Evolutionary conservation across 345 rosid genomes (phyloP).

Genomic region (Orychophragmus violaceus): DNA sequence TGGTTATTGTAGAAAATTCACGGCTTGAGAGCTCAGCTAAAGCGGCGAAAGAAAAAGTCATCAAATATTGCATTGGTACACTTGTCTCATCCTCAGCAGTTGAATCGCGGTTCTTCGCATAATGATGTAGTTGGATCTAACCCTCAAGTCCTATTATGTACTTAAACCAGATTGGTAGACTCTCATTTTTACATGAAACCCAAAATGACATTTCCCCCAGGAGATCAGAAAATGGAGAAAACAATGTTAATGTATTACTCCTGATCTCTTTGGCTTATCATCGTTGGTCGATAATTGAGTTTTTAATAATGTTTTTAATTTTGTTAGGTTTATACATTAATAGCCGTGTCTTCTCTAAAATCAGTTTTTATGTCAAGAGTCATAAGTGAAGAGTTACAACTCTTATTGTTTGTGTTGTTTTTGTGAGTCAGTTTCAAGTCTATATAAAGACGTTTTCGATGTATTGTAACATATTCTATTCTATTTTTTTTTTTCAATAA

Average conservation of each 20-base stretch:
- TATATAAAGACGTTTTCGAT: no score
- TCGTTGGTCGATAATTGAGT: no score
- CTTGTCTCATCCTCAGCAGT: constrained; percentile 78
- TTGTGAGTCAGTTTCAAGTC: no score
- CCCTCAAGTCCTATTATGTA: neutral
- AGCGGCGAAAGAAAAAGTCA: constrained; percentile 80
- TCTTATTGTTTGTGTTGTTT: no score
- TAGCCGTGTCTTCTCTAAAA: no score
- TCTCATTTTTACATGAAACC: neutral
- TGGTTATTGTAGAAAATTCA: constrained; percentile 64
- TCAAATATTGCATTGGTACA: constrained; percentile 94
- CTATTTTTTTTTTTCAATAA: no score
- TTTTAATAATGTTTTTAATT: no score
- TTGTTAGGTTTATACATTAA: no score
- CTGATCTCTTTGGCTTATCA: neutral
- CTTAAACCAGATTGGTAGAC: neutral
- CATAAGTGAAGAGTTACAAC: no score
- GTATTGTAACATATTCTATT: no score
- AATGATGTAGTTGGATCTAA: constrained; percentile 64
- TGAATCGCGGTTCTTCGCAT: constrained; percentile 73
- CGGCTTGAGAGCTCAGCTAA: constrained; percentile 72
- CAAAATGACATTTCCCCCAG: constrained; percentile 13
- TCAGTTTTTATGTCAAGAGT: no score
- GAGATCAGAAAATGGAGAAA: neutral
- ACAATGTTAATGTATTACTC: neutral